Conservation (phyloP, 2,329 filamentous ascomycete genomes). For the Dactylonectria estremocensis region DNA sequence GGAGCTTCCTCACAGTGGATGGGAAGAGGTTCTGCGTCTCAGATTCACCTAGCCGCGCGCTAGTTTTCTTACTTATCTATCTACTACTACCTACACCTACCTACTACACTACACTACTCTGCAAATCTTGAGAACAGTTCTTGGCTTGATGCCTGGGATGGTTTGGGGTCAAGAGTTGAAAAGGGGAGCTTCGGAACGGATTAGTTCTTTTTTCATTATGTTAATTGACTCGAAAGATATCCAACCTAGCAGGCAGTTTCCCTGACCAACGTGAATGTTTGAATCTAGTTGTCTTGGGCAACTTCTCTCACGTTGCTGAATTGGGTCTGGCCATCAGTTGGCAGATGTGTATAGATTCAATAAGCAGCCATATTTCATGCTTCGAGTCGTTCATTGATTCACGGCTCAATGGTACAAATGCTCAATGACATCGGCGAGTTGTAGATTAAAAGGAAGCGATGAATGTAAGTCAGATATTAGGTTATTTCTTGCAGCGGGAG, state of each 20-base stretch:
- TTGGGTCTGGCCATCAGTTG: too few relatives aligned
- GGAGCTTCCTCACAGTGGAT: slow-evolving; percentile 37
- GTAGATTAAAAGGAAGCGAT: background rate
- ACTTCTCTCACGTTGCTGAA: background rate
- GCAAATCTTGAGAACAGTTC: slow-evolving; percentile 20
- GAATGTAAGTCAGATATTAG: background rate
- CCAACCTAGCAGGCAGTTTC: background rate
- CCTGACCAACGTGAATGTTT: background rate
- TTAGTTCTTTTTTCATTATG: slow-evolving; percentile 26
- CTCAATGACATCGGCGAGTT: background rate
- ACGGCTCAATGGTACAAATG: background rate
- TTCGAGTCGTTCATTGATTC: background rate
- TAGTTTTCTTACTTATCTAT: slow-evolving; percentile 20
- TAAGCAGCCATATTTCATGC: too few relatives aligned
- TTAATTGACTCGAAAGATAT: slow-evolving; percentile 36
- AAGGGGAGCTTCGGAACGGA: slow-evolving; percentile 20
- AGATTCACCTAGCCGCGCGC: slow-evolving; percentile 11
- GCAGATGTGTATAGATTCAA: too few relatives aligned
- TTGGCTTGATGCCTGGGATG: slow-evolving; percentile 7
- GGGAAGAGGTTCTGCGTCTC: slow-evolving; percentile 21
- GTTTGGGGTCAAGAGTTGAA: slow-evolving; percentile 25
- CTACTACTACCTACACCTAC: slow-evolving; percentile 6
- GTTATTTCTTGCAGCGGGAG: background rate
- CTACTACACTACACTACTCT: slow-evolving; percentile 19
- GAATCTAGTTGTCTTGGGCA: background rate